These are phyloP conservation scores for Teunomyces kruisii DNA, from an alignment of 805 yeast species.

Conservation along the genomic window DNA sequence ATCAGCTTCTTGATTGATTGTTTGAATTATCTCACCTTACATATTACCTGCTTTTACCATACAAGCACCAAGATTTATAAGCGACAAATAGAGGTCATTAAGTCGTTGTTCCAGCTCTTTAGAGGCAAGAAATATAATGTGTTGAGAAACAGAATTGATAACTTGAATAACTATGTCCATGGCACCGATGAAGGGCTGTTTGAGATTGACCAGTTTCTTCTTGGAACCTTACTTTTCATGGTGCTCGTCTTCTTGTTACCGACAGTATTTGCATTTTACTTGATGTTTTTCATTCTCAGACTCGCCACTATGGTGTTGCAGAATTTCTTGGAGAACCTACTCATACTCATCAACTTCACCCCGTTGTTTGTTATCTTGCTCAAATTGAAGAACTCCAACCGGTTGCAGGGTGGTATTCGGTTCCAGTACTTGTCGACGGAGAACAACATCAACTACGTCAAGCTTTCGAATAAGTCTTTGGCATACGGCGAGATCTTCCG, in stretches of 20 bases:
- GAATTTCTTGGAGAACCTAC: constrained; percentile 54
- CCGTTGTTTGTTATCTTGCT: constrained; percentile 84
- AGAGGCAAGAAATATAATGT: constrained; percentile 87
- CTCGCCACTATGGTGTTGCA: constrained; percentile 48
- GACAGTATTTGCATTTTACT: constrained; percentile 81
- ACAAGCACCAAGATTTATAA: constrained; percentile 77
- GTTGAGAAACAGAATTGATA: constrained; percentile 81
- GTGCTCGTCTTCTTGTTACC: constrained; percentile 78
- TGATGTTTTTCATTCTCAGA: constrained; percentile 64
- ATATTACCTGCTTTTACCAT: constrained; percentile 72
- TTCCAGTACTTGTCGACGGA: constrained; percentile 23
- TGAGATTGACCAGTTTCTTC: constrained; percentile 78
- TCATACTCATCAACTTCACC: constrained; percentile 73
- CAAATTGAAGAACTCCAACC: constrained; percentile 73
- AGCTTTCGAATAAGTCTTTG: constrained; percentile 37
- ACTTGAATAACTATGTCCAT: constrained; percentile 50
- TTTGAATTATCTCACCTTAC: constrained; percentile 61
- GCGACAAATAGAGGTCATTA: constrained; percentile 67
- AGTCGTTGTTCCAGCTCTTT: constrained; percentile 78
- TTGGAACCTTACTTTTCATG: constrained; percentile 88
- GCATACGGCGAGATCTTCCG: constrained; percentile 33
- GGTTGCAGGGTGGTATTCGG: constrained; percentile 54
- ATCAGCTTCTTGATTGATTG: constrained; percentile 67
- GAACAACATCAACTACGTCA: constrained; percentile 23
- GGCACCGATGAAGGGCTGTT: constrained; percentile 36